Percentiles rank a stretch among this genome's conserved stretches.
phyloP scores from a whole-genome alignment of 2,329 filamentous ascomycete genomes.

The Diaporthe aspalathi region DNA sequence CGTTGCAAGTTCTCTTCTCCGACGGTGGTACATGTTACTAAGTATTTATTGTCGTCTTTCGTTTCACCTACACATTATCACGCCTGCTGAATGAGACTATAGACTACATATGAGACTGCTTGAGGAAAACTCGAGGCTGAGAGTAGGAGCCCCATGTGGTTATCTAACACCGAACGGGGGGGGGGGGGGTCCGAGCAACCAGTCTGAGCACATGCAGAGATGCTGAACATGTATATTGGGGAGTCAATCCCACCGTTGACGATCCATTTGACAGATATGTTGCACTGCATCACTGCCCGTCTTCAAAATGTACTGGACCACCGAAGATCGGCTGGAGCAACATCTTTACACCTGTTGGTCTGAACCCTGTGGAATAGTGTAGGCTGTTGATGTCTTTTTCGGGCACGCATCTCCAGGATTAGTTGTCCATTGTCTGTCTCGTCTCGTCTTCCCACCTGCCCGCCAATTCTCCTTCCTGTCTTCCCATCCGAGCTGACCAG shows the following conservation, averaged over 20 bases:
- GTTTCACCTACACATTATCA: too few species aligned
- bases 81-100: too few species aligned
- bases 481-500: not conserved
- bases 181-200: too few species aligned
- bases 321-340: not conserved
- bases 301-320: conserved; percentile 1
- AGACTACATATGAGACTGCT: too few species aligned
- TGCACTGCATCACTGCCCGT: not conserved
- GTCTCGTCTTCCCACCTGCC: not conserved
- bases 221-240: too few species aligned
- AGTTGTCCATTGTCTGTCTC: not conserved
- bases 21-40: too few species aligned
- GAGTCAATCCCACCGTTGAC: not conserved
- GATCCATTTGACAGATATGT: conserved; percentile 7
- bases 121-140: not conserved
- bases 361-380: too few species aligned
- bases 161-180: too few species aligned
- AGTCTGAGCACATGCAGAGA: not conserved
- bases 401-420: too few species aligned
- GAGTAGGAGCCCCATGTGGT: not conserved
- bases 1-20: not conserved
- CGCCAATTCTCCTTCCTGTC: not conserved
- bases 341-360: not conserved
- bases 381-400: not conserved
- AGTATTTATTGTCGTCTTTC: too few species aligned